Percentiles rank a stretch among this genome's conserved stretches.
These are phyloP conservation scores for Lobosporangium transversale DNA, from an alignment of 192 early-diverging fungal species.

Conservation along the genomic window DNA sequence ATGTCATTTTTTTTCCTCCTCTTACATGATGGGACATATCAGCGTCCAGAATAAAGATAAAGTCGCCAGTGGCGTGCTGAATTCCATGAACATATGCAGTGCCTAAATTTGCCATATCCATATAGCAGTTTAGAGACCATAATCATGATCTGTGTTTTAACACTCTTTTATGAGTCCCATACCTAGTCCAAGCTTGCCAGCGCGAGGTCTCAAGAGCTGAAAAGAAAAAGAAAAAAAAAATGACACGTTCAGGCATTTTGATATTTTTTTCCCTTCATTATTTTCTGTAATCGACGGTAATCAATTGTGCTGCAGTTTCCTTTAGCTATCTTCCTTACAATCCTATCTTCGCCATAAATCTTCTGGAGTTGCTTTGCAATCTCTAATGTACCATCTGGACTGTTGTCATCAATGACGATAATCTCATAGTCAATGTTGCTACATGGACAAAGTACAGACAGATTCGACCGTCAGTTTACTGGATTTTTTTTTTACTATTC, in stretches of 20 bases:
- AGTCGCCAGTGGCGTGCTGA: conserved; percentile 93
- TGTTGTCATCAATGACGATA: conserved; percentile 95
- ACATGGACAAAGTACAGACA: not conserved
- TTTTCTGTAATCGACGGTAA: too few relatives aligned
- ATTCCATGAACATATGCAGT: conserved; percentile 97
- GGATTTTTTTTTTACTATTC: too few relatives aligned
- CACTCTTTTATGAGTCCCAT: not conserved
- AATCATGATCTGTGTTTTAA: too few relatives aligned
- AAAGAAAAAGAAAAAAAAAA: not conserved
- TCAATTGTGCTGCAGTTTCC: too few relatives aligned
- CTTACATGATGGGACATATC: conserved; percentile 98
- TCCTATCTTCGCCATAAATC: conserved; percentile 86
- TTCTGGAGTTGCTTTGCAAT: conserved; percentile 89
- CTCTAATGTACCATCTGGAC: conserved; percentile 95
- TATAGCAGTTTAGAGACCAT: not conserved
- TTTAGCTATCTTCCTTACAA: conserved; percentile 66
- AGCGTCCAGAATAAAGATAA: conserved; percentile 98
- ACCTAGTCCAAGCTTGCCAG: conserved; percentile 95
- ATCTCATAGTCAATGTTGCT: conserved; percentile 94
- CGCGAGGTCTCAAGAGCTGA: conserved; percentile 88
- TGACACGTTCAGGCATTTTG: not conserved
- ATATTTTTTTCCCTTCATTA: too few relatives aligned
- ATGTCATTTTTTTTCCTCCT: not conserved
- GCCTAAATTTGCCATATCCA: conserved; percentile 44
- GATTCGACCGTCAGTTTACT: too few relatives aligned